Evolutionary conservation across 345 rosid genomes (phyloP), one percentile per base, ranked within the genome.

Genomic region (Arabis alpina): DNA sequence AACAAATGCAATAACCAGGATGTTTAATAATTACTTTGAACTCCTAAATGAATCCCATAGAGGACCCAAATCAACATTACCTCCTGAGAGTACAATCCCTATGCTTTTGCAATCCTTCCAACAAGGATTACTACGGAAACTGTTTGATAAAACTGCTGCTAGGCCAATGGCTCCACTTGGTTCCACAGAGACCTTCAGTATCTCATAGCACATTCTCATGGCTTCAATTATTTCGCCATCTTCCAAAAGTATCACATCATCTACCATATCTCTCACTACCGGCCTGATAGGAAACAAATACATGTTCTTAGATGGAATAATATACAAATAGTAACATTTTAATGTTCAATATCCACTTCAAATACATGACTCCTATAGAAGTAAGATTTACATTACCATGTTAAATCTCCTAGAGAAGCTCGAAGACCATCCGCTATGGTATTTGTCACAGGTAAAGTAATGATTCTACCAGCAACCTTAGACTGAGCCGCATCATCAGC

Each of bases 111-210:
- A 67, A 52, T 85, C 85, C 55, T 76, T 65, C 89, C 84, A 85
- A 28, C 66, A 69, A 48, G 87, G 85, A 71, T 86, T 82, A 49
- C 56, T 78, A 77, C 77, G 77, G 68, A 88, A 93, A 68, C 78
- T 71, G 40, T 81, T 74, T 1, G 93, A 88, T 71, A 88, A 74
- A 77, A 87, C 91, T 56, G 92, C 98, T 0, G 98, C 98, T 36
- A 93, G 89, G 50, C 98, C 96, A 67, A 90, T 90, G 78, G 91
- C 96, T 71, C 98, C 96, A 71, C 98, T 93, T 30, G 97, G 98
- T 77, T 93, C 98, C 11, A 88, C 85, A 6, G 84, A 88, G 61
- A 90, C 84, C 70, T 93, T 93, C 64, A 93, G 81, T 73, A 91
- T 83, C 82, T 90, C 96, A 14, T 81, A 90, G 56, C 96, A 87